These are phyloP conservation scores for Pascua sp. DNA, from an alignment of 1,284 basidiomycete species.

Conservation along the genomic window DNA sequence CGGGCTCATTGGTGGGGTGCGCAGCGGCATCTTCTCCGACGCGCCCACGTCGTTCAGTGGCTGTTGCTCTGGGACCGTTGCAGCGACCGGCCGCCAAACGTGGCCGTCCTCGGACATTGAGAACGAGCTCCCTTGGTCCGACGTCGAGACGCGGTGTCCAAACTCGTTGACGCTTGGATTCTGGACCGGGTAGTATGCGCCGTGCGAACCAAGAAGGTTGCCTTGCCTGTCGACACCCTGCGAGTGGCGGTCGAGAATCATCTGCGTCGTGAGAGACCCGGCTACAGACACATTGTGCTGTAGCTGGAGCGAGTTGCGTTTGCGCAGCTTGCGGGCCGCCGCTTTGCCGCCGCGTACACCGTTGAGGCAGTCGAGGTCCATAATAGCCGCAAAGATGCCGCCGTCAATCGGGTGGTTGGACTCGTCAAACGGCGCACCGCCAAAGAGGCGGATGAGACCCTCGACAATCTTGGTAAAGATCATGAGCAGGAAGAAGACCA, in stretches of 20 bases:
- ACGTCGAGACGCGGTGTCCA: conserved; percentile 7
- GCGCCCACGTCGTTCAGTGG: conserved; percentile 3
- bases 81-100: conserved; percentile 20
- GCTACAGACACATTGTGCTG: conserved; percentile 42
- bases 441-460: conserved; percentile 71
- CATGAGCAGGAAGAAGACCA: conserved; percentile 74
- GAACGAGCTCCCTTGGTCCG: conserved; percentile 16
- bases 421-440: conserved; percentile 77
- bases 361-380: conserved; percentile 55
- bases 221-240: conserved; percentile 29
- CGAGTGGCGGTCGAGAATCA: conserved; percentile 50
- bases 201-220: conserved; percentile 6
- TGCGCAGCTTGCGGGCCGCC: conserved; percentile 53
- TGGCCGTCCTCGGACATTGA: conserved; percentile 21
- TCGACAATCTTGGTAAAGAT: conserved; percentile 80
- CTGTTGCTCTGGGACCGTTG: background rate
- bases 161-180: conserved; percentile 13
- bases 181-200: conserved; percentile 17
- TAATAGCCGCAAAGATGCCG: conserved; percentile 72
- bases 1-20: no score
- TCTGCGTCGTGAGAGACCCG: conserved; percentile 46
- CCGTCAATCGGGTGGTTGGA: conserved; percentile 73
- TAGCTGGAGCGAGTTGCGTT: conserved; percentile 40
- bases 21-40: background rate
- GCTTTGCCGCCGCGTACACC: conserved; percentile 69